phyloP scores from a whole-genome alignment of 2,329 filamentous ascomycete genomes.

The Fusarium fujikuroi region DNA sequence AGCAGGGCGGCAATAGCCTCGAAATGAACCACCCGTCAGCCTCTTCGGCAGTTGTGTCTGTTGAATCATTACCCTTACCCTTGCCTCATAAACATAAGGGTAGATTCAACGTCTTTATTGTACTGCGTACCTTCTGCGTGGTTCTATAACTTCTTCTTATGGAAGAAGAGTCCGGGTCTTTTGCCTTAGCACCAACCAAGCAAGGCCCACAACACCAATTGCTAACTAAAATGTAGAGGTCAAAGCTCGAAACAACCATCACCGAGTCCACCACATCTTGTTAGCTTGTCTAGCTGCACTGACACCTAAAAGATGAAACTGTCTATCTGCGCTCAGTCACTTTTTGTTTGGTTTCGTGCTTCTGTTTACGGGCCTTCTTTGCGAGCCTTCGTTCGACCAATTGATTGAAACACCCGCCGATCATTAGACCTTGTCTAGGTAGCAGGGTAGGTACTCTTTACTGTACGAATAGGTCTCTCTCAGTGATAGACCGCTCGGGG shows the following conservation, averaged over 20 bases:
- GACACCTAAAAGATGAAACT: conserved; percentile 6
- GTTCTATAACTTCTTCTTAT: background rate
- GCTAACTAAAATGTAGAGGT: background rate
- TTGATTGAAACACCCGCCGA: background rate
- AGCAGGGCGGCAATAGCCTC: background rate
- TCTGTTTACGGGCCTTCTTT: background rate
- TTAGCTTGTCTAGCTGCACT: background rate
- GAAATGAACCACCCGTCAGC: background rate
- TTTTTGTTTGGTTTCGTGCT: conserved; percentile 5
- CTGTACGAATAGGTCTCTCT: background rate
- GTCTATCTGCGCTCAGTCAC: conserved; percentile 4
- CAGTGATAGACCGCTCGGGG: background rate
- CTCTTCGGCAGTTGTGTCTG: conserved; percentile 15
- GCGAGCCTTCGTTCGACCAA: conserved; percentile 1
- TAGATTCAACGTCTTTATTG: background rate
- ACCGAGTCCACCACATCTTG: conserved; percentile 1
- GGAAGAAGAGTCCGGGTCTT: background rate
- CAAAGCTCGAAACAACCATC: conserved; percentile 22
- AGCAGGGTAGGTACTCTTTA: background rate
- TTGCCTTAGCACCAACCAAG: background rate
- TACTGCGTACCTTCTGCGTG: background rate
- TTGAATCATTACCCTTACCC: conserved; percentile 4
- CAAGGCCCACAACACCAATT: background rate
- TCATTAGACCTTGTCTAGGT: background rate
- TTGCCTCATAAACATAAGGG: background rate